phyloP scores from a whole-genome alignment of 2,329 filamentous ascomycete species.

The Colletotrichum trifolii region DNA sequence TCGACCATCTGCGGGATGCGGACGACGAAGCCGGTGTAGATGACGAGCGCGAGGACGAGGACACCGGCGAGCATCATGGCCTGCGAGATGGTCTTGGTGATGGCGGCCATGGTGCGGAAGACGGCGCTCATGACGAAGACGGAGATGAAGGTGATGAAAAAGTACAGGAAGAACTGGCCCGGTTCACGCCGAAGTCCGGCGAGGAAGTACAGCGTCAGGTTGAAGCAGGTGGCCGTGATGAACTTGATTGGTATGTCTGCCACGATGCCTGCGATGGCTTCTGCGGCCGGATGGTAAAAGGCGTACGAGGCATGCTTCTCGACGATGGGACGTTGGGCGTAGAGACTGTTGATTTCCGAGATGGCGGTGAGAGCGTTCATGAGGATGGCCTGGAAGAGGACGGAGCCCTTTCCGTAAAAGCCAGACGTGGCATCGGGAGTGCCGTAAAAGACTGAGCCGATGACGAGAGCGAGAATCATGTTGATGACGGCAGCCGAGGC shows the following conservation, averaged over 20 bases:
- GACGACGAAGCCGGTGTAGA: constrained; percentile 69
- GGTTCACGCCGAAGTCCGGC: constrained; percentile 65
- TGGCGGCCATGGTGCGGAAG: constrained; percentile 78
- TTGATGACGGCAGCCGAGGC: constrained; percentile 58
- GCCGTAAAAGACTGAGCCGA: constrained; percentile 70
- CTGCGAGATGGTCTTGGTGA: constrained; percentile 73
- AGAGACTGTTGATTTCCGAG: constrained; percentile 61
- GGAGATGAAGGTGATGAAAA: constrained; percentile 74
- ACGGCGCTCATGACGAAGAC: constrained; percentile 81
- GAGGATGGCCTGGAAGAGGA: constrained; percentile 70
- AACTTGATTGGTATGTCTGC: constrained; percentile 70
- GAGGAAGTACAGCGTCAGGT: constrained; percentile 69
- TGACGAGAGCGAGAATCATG: constrained; percentile 67
- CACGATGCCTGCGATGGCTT: constrained; percentile 65
- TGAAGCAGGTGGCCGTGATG: constrained; percentile 59
- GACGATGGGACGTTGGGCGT: constrained; percentile 58
- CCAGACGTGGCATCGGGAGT: constrained; percentile 60
- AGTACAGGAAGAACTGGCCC: constrained; percentile 80
- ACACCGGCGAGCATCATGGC: constrained; percentile 65
- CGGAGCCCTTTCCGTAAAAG: constrained; percentile 65
- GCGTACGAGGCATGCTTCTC: constrained; percentile 61
- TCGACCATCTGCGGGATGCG: constrained; percentile 69
- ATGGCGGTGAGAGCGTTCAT: constrained; percentile 69
- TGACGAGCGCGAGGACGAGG: constrained; percentile 69
- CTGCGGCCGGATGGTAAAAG: constrained; percentile 63